Conservation (phyloP, 2,329 filamentous ascomycete genomes). For the Cytospora piceae region DNA sequence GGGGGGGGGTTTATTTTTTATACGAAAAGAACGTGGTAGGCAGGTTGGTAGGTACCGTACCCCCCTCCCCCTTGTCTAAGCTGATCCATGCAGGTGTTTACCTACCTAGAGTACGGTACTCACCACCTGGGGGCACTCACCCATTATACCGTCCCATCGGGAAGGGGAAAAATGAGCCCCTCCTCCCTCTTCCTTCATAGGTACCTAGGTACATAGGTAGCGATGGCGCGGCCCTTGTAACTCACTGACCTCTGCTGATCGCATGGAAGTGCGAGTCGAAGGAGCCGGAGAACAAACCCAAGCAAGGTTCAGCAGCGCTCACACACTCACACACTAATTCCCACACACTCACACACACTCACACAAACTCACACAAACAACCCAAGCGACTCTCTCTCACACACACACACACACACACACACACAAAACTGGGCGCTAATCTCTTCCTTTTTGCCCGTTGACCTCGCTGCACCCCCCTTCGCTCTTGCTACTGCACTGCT, state of each 20-base stretch:
- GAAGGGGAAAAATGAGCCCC: background rate
- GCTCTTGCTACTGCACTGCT: constrained; percentile 1
- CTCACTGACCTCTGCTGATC: constrained; percentile 21
- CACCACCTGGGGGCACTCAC: background rate
- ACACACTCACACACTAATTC: background rate
- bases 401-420: constrained; percentile 8
- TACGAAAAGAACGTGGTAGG: too few species aligned
- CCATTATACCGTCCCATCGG: constrained; percentile 13
- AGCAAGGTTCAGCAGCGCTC: background rate
- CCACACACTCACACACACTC: background rate
- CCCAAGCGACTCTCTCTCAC: background rate
- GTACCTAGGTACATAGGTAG: background rate
- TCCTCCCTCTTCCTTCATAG: background rate
- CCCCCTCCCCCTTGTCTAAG: constrained; percentile 11
- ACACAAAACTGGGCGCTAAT: constrained; percentile 25
- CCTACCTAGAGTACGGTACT: background rate
- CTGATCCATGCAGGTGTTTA: constrained; percentile 8
- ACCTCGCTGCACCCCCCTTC: constrained; percentile 20
- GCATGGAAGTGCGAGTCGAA: background rate
- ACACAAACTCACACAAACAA: constrained; percentile 6
- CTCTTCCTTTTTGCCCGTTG: constrained; percentile 14
- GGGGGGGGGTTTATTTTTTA: too few species aligned
- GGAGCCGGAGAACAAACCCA: constrained; percentile 1
- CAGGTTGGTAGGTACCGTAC: too few species aligned
- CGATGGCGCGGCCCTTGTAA: constrained; percentile 13